Percentiles rank a stretch among this genome's conserved stretches.
These are phyloP conservation scores for Rhododendron williamsianum DNA, from an alignment of 148 eudicot genomes.

Conservation along the genomic window DNA sequence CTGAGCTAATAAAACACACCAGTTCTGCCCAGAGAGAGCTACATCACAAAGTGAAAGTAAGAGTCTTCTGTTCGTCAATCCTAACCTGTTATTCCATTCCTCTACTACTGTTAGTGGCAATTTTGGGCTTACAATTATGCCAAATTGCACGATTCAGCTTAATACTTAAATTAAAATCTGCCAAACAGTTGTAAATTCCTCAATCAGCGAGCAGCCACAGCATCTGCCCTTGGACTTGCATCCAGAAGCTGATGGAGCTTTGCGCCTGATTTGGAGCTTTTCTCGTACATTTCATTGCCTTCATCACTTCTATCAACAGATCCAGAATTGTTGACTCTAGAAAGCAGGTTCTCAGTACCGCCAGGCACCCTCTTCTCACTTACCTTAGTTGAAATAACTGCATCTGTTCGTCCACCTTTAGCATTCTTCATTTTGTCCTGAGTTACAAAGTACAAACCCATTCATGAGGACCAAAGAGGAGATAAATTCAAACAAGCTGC, in stretches of 20 bases:
- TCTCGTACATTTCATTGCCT: constrained; percentile 24
- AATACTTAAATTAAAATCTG: constrained; percentile 7
- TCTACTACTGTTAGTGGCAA: constrained; percentile 49
- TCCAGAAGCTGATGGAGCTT: constrained; percentile 82
- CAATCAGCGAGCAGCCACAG: constrained; percentile 77
- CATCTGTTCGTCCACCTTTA: constrained; percentile 29
- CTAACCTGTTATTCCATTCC: constrained; percentile 16
- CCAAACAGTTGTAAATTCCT: neutral
- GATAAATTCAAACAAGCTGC: neutral
- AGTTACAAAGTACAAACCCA: neutral
- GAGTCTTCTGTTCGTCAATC: constrained; percentile 4
- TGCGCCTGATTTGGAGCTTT: constrained; percentile 49
- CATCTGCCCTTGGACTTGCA: constrained; percentile 59
- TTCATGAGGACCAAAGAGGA: neutral
- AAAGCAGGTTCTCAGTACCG: constrained; percentile 75
- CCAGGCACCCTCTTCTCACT: constrained; percentile 28
- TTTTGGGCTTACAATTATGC: constrained; percentile 56
- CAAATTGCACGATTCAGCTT: constrained; percentile 38
- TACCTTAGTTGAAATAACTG: constrained; percentile 15
- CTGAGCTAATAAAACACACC: constrained; percentile 49
- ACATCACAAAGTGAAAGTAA: constrained; percentile 20
- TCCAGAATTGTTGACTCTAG: constrained; percentile 65
- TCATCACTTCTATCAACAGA: constrained; percentile 31
- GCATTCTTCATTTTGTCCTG: constrained; percentile 58
- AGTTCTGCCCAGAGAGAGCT: constrained; percentile 43